Conservation (phyloP, 2,329 filamentous ascomycete species). For the Fusarium stilboides region DNA sequence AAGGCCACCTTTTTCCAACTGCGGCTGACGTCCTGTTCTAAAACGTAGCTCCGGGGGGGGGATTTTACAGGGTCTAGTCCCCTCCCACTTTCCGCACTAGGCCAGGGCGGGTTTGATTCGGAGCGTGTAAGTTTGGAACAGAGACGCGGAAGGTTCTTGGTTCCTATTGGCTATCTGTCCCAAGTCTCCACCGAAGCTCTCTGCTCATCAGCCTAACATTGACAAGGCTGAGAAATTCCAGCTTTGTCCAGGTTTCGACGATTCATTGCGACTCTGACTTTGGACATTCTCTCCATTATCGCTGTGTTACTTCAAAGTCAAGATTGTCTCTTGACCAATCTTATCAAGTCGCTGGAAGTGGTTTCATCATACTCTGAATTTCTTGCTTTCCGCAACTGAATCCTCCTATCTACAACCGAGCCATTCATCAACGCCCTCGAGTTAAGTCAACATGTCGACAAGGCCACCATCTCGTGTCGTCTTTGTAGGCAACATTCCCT, state of each 20-base stretch:
- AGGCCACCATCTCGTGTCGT: constrained; percentile 85
- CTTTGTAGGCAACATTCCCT: constrained; percentile 90
- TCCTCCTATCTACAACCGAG: background rate
- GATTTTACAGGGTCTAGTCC: constrained; percentile 31
- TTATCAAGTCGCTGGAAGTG: background rate
- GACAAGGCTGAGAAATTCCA: constrained; percentile 49
- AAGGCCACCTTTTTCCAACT: constrained; percentile 48
- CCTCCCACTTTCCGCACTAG: constrained; percentile 25
- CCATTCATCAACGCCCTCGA: background rate
- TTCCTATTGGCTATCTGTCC: constrained; percentile 15
- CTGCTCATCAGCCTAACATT: constrained; percentile 41
- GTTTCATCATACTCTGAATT: background rate
- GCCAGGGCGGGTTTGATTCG: constrained; percentile 24
- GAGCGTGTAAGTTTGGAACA: constrained; percentile 9
- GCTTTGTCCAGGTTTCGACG: constrained; percentile 27
- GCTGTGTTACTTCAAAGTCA: background rate
- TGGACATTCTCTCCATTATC: background rate
- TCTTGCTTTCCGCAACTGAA: background rate
- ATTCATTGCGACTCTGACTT: constrained; percentile 26
- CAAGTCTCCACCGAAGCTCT: constrained; percentile 32
- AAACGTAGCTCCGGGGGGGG: constrained; percentile 34
- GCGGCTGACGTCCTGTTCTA: constrained; percentile 42
- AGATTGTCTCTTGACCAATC: background rate
- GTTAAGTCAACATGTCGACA: constrained; percentile 69
- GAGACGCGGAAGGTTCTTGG: constrained; percentile 13